Conservation (phyloP, 768 basidiomycete genomes). For the Leccinellum rugosiceps region DNA sequence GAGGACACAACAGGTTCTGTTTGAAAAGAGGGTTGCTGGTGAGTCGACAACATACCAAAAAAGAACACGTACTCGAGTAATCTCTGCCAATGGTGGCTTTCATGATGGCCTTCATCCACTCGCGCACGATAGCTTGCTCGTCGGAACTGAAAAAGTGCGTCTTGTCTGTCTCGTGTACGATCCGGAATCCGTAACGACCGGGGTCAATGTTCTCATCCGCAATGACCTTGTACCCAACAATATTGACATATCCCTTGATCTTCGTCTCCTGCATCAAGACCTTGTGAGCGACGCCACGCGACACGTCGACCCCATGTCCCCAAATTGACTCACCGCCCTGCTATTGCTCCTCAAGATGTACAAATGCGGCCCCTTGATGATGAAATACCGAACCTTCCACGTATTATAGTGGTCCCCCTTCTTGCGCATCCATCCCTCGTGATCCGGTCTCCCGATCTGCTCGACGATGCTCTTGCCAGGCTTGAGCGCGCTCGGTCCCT, state of each 20-base stretch:
- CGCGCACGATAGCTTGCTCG: constrained; percentile 79
- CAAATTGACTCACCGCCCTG: constrained; percentile 34
- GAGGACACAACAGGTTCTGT: constrained; percentile 93
- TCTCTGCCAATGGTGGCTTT: constrained; percentile 96
- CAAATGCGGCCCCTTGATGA: constrained; percentile 88
- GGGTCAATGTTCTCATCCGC: constrained; percentile 91
- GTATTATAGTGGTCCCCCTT: constrained; percentile 88
- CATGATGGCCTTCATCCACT: constrained; percentile 99
- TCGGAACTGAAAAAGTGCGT: constrained; percentile 91
- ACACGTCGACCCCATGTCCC: not conserved
- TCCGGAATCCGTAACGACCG: constrained; percentile 92
- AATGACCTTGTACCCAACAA: constrained; percentile 87
- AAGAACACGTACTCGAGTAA: constrained; percentile 69
- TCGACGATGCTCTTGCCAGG: constrained; percentile 75
- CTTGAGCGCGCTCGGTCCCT: constrained; percentile 40
- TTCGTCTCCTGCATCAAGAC: constrained; percentile 66
- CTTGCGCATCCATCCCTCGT: constrained; percentile 94
- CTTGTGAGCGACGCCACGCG: not conserved
- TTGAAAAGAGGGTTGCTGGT: not conserved
- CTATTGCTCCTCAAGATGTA: constrained; percentile 82
- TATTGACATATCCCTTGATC: constrained; percentile 95
- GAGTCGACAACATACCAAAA: not conserved
- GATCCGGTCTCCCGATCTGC: constrained; percentile 89
- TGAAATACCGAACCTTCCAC: constrained; percentile 91
- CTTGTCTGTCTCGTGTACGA: constrained; percentile 85